Conservation (phyloP, 352 stramenopile species). For the Elongisporangium anandrum region DNA sequence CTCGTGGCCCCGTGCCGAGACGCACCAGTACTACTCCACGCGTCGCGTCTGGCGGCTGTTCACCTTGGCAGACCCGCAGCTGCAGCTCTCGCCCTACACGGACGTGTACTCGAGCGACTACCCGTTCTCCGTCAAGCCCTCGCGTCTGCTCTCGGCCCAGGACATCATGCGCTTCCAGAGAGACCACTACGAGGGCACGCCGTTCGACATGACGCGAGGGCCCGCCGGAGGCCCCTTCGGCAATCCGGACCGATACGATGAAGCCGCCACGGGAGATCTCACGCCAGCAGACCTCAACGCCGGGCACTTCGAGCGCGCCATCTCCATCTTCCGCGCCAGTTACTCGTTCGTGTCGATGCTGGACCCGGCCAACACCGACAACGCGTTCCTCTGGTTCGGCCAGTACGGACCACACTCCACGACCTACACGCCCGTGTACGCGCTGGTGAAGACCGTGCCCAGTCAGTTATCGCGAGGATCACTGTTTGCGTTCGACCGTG, state of each 20-base stretch:
- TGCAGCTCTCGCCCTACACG: conserved; percentile 67
- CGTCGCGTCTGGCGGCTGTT: conserved; percentile 90
- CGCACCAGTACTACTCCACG: conserved; percentile 79
- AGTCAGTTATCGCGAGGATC: conserved; percentile 48
- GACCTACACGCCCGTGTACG: conserved; percentile 88
- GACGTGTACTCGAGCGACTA: conserved; percentile 80
- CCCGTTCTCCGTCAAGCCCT: conserved; percentile 78
- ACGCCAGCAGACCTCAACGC: conserved; percentile 38
- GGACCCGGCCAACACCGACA: conserved; percentile 50
- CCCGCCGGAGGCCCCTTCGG: conserved; percentile 84
- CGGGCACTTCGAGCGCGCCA: conserved; percentile 87
- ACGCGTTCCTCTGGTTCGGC: conserved; percentile 81
- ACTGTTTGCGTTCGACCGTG: conserved; percentile 56
- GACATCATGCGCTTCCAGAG: conserved; percentile 91
- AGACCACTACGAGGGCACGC: conserved; percentile 92
- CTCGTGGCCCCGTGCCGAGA: conserved; percentile 53
- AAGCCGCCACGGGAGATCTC: conserved; percentile 35
- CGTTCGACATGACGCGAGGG: conserved; percentile 86
- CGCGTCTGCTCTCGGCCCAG: conserved; percentile 46
- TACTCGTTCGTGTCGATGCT: conserved; percentile 86
- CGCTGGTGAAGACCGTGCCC: conserved; percentile 46
- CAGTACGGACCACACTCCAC: conserved; percentile 88
- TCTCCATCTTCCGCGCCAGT: conserved; percentile 91
- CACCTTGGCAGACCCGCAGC: conserved; percentile 63
- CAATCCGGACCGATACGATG: conserved; percentile 87